Evolutionary conservation across 306 rosid species (phyloP).

Genomic region (Crataegus laevigata): DNA sequence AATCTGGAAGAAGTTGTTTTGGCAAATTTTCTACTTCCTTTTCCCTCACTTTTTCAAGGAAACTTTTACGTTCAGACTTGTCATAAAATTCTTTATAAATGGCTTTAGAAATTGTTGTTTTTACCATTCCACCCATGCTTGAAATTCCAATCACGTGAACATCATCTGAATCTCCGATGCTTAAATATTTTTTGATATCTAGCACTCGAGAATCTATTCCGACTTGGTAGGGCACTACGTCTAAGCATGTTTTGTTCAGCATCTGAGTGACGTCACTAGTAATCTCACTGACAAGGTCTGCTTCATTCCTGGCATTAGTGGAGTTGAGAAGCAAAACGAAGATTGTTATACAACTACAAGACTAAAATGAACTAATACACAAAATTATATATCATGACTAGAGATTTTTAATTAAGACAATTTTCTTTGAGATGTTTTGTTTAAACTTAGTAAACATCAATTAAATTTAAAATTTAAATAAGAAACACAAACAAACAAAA

Average conservation of each 20-base stretch:
- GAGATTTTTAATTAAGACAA: no score
- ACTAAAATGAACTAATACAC: no score
- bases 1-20: slow-evolving; percentile 9
- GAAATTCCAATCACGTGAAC: not conserved
- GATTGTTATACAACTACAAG: not conserved
- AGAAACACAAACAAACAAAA: no score
- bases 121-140: slow-evolving; percentile 22
- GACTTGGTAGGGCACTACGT: not conserved
- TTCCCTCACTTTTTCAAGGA: slow-evolving; percentile 9
- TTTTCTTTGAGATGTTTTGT: no score
- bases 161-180: not conserved
- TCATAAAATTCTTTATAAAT: not conserved
- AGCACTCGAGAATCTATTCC: not conserved
- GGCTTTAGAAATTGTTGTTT: slow-evolving; percentile 18
- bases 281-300: not conserved
- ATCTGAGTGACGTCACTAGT: not conserved
- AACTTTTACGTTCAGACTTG: slow-evolving; percentile 7
- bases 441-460: no score
- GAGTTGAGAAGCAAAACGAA: not conserved
- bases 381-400: no score
- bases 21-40: not conserved
- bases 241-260: not conserved
- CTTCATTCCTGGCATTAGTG: slow-evolving; percentile 6
- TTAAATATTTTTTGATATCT: not conserved
- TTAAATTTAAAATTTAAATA: no score